phyloP scores from a whole-genome alignment of 2,329 filamentous ascomycete species.

The Phoma sp. region DNA sequence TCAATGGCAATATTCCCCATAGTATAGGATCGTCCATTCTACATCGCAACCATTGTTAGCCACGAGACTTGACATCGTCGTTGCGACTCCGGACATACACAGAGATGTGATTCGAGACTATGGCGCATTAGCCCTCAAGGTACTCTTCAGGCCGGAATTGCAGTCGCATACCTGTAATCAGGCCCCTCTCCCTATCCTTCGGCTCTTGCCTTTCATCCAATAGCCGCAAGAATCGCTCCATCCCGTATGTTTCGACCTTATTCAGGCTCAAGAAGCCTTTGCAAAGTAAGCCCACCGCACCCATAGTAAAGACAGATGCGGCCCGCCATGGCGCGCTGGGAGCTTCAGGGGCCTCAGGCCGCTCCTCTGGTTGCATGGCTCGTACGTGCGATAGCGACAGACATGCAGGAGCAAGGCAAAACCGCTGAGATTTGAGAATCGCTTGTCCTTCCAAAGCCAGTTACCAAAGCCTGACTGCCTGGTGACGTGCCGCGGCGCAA shows the following conservation, averaged over 20 bases:
- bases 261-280: slow-evolving; percentile 78
- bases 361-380: slow-evolving; percentile 52
- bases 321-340: slow-evolving; percentile 73
- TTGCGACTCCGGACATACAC: slow-evolving; percentile 67
- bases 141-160: not conserved
- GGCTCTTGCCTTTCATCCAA: slow-evolving; percentile 75
- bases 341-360: slow-evolving; percentile 48
- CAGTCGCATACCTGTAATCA: slow-evolving; percentile 74
- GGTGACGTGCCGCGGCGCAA: slow-evolving; percentile 18
- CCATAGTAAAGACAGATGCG: slow-evolving; percentile 76
- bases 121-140: slow-evolving; percentile 21
- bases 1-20: slow-evolving; percentile 85
- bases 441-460: slow-evolving; percentile 7
- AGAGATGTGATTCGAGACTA: slow-evolving; percentile 87
- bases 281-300: slow-evolving; percentile 71
- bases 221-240: slow-evolving; percentile 75
- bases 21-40: slow-evolving; percentile 94
- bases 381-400: slow-evolving; percentile 19
- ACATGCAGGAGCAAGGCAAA: slow-evolving; percentile 19
- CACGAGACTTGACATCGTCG: slow-evolving; percentile 12
- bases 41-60: slow-evolving; percentile 24
- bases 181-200: slow-evolving; percentile 70
- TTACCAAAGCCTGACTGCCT: not conserved
- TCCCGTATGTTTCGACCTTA: slow-evolving; percentile 75
- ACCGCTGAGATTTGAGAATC: slow-evolving; percentile 1